phyloP scores from a whole-genome alignment of 495 filamentous ascomycete genomes.

The Thermochaetoides thermophila region DNA sequence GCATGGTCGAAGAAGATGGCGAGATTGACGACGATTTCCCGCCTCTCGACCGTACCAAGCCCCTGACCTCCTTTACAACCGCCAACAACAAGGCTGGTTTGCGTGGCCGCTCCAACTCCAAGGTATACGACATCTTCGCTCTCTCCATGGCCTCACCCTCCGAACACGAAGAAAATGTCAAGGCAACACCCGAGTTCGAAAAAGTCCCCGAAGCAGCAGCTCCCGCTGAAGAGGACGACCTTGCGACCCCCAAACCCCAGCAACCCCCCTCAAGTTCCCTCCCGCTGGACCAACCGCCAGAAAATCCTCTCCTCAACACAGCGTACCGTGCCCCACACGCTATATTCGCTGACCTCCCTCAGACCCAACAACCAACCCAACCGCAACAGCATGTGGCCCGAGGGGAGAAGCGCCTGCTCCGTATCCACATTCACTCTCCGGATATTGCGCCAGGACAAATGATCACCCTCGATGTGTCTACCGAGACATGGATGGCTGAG shows the following conservation, averaged over 20 bases:
- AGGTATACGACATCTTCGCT: constrained; percentile 86
- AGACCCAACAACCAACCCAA: constrained; percentile 41
- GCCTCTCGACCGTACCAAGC: constrained; percentile 61
- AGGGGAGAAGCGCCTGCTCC: constrained; percentile 72
- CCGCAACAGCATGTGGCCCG: constrained; percentile 27
- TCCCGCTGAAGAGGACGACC: constrained; percentile 27
- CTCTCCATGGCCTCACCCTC: constrained; percentile 65
- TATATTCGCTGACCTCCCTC: constrained; percentile 50
- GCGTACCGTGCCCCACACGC: constrained; percentile 39
- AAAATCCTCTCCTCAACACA: constrained; percentile 45
- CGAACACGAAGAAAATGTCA: constrained; percentile 66
- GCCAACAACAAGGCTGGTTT: constrained; percentile 63
- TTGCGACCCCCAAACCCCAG: constrained; percentile 26
- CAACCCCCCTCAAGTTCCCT: constrained; percentile 27
- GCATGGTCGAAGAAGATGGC: constrained; percentile 77
- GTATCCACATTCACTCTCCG: constrained; percentile 60
- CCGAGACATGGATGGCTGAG: constrained; percentile 89
- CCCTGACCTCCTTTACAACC: constrained; percentile 74
- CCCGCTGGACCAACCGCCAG: constrained; percentile 20
- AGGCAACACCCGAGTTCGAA: constrained; percentile 54
- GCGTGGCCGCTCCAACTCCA: constrained; percentile 61
- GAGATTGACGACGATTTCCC: constrained; percentile 96
- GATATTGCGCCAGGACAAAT: constrained; percentile 45
- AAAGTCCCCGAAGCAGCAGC: constrained; percentile 39
- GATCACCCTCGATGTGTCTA: constrained; percentile 70